These are phyloP conservation scores for Saccharomycopsis sp. DNA, from an alignment of 805 yeast species.

Conservation along the genomic window DNA sequence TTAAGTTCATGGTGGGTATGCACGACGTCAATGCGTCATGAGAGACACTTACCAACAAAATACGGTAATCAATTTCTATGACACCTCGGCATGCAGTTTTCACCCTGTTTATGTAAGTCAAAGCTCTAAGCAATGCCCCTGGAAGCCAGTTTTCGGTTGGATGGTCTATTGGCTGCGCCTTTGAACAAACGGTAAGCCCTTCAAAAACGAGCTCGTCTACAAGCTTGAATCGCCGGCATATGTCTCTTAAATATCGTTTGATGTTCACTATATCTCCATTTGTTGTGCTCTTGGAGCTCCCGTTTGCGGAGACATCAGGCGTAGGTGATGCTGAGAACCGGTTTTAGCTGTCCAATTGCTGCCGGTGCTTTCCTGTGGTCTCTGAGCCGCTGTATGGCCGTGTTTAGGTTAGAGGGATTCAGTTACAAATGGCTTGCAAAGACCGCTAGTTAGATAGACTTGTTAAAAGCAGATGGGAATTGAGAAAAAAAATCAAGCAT, in stretches of 20 bases:
- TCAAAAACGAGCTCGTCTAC: slow-evolving; percentile 69
- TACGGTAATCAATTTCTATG: slow-evolving; percentile 51
- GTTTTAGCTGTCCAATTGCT: neutral
- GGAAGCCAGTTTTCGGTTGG: slow-evolving; percentile 44
- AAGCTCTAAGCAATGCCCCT: slow-evolving; percentile 77
- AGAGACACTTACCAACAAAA: slow-evolving; percentile 56
- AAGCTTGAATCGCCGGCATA: slow-evolving; percentile 71
- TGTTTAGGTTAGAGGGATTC: slow-evolving; percentile 57
- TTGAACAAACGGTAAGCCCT: slow-evolving; percentile 43
- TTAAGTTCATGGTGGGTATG: slow-evolving; percentile 90
- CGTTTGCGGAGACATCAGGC: slow-evolving; percentile 15
- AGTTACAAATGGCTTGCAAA: slow-evolving; percentile 67
- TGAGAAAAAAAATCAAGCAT: slow-evolving; percentile 66
- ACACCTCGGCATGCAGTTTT: slow-evolving; percentile 40
- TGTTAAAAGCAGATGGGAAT: slow-evolving; percentile 81
- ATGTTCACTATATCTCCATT: neutral
- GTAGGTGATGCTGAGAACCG: slow-evolving; percentile 6
- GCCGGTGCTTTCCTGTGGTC: neutral
- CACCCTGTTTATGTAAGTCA: slow-evolving; percentile 70
- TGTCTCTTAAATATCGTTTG: slow-evolving; percentile 25
- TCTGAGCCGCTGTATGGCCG: neutral
- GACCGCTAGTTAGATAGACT: slow-evolving; percentile 76
- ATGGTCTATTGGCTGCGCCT: slow-evolving; percentile 26
- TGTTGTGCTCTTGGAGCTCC: neutral
- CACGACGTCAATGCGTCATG: slow-evolving; percentile 76